These are phyloP conservation scores for Diplodia mutila DNA, from an alignment of 2,329 filamentous ascomycete genomes.

Conservation along the genomic window DNA sequence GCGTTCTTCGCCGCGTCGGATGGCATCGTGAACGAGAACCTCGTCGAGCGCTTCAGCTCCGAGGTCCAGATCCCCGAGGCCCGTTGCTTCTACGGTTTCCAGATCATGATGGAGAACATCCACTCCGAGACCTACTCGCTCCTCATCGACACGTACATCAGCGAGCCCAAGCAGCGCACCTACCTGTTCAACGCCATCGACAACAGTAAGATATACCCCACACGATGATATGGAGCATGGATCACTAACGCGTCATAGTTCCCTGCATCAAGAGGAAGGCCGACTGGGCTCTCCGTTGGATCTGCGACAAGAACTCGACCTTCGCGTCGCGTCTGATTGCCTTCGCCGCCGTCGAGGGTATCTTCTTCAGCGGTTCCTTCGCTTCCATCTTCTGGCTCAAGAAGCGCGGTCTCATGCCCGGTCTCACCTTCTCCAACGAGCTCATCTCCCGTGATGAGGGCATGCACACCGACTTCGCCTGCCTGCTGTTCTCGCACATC, in stretches of 20 bases:
- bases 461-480: conserved; percentile 98
- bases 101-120: conserved; percentile 99
- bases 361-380: conserved; percentile 99
- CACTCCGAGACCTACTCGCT: conserved; percentile 99
- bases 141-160: conserved; percentile 98
- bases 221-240: conserved; percentile 15
- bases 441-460: conserved; percentile 99
- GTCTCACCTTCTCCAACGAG: conserved; percentile 98
- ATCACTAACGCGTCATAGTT: conserved; percentile 58
- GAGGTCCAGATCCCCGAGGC: conserved; percentile 98
- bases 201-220: conserved; percentile 68
- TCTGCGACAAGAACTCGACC: conserved; percentile 87
- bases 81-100: conserved; percentile 99
- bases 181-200: conserved; percentile 99
- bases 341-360: conserved; percentile 97
- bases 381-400: conserved; percentile 99
- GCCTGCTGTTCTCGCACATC: conserved; percentile 94
- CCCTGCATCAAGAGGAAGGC: conserved; percentile 98
- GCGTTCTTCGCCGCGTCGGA: conserved; percentile 99
- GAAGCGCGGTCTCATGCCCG: conserved; percentile 99
- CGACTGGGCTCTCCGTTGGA: conserved; percentile 96
- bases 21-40: conserved; percentile 99
- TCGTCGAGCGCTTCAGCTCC: conserved; percentile 94
- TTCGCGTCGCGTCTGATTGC: conserved; percentile 95
- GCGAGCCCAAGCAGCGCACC: conserved; percentile 89